Evolutionary conservation across 805 yeast species (phyloP).

Genomic region (Grigorovia transvaalensis): DNA sequence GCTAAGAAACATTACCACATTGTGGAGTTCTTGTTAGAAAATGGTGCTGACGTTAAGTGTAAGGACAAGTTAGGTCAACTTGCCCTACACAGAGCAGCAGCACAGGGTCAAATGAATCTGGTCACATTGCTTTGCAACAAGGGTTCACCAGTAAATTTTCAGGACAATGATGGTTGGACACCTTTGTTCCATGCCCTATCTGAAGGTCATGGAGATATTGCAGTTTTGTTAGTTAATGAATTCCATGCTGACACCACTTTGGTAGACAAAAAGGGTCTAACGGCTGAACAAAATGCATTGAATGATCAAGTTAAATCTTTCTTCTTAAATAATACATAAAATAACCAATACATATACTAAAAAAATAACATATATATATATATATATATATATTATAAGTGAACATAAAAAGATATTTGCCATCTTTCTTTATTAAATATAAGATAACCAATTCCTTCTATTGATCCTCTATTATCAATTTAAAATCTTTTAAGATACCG

Average conservation of each 20-base stretch:
- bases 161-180: constrained; percentile 71
- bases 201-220: constrained; percentile 80
- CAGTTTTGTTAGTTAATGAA: constrained; percentile 41
- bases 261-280: constrained; percentile 42
- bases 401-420: no score
- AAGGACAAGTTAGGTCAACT: constrained; percentile 59
- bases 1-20: constrained; percentile 52
- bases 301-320: constrained; percentile 40
- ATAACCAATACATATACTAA: constrained; percentile 7
- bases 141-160: constrained; percentile 54
- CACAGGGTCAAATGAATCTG: constrained; percentile 55
- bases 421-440: no score
- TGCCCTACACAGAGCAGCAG: constrained; percentile 76
- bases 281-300: constrained; percentile 44
- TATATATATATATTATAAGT: no score
- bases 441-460: neutral
- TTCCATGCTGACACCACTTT: constrained; percentile 53
- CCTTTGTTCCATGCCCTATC: constrained; percentile 84
- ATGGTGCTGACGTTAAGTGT: constrained; percentile 49
- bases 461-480: constrained; percentile 10
- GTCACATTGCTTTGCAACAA: constrained; percentile 42
- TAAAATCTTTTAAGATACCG: constrained; percentile 15
- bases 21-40: constrained; percentile 43
- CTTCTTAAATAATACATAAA: constrained; percentile 23
- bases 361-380: no score